Evolutionary conservation across 257 asterid species (phyloP).

Genomic region (Solanum bulbocastanum): DNA sequence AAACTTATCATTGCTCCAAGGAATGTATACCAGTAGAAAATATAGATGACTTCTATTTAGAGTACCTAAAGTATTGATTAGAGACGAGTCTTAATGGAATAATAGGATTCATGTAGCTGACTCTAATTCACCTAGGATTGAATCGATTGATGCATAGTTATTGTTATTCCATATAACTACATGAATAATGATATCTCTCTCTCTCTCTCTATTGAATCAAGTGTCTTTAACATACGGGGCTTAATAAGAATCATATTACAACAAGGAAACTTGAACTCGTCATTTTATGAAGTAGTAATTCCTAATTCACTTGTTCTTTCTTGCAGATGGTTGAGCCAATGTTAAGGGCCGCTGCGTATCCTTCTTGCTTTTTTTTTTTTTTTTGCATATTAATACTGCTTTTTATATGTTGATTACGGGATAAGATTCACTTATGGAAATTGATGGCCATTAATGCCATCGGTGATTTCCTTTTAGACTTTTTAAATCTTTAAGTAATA

Average conservation of each 20-base stretch:
- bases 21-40: background rate
- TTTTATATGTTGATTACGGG: background rate
- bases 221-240: background rate
- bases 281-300: background rate
- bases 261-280: background rate
- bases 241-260: background rate
- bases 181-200: background rate
- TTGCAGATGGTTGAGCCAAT: conserved; percentile 87
- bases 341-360: conserved; percentile 84
- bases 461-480: background rate
- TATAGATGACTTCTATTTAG: background rate
- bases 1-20: background rate
- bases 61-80: background rate
- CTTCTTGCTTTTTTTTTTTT: conserved; percentile 23
- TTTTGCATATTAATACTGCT: background rate
- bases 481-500: background rate
- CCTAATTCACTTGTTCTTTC: conserved; percentile 5
- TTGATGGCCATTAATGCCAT: background rate
- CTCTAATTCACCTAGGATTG: background rate
- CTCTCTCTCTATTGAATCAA: background rate
- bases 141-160: background rate
- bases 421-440: background rate
- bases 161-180: background rate
- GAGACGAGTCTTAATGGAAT: background rate
- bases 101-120: background rate